phyloP scores from a whole-genome alignment of 805 yeast species.

The Wickerhamomyces chaumierensis region DNA sequence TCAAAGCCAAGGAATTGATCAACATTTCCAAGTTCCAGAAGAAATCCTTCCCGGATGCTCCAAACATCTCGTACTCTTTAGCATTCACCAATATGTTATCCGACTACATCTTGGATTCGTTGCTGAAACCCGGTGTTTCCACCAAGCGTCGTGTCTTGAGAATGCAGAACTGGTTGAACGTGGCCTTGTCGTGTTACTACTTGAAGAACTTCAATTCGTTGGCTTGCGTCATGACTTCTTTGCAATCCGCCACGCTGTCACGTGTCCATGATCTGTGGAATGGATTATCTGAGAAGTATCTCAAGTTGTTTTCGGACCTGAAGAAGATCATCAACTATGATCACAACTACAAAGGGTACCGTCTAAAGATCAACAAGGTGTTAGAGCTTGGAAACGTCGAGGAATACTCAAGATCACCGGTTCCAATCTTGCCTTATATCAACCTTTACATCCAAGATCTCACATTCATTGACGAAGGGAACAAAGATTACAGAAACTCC shows the following conservation, averaged over 20 bases:
- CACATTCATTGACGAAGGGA: conserved; percentile 77
- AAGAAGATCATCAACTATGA: conserved; percentile 64
- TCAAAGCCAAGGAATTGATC: conserved; percentile 54
- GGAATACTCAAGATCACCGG: conserved; percentile 24
- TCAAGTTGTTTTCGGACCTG: conserved; percentile 50
- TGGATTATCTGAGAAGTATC: conserved; percentile 45
- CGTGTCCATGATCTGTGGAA: conserved; percentile 53
- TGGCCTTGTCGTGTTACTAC: conserved; percentile 62
- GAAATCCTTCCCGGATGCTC: conserved; percentile 46
- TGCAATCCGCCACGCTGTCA: conserved; percentile 63
- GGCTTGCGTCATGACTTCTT: conserved; percentile 67
- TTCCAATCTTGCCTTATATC: conserved; percentile 69
- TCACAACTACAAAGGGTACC: conserved; percentile 59
- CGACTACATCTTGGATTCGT: conserved; percentile 61
- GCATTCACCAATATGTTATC: conserved; percentile 63
- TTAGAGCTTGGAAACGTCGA: conserved; percentile 20
- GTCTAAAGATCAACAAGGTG: conserved; percentile 49
- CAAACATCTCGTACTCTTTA: conserved; percentile 50
- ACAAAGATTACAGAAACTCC: conserved; percentile 53
- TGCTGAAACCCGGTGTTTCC: conserved; percentile 39
- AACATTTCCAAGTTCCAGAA: conserved; percentile 53
- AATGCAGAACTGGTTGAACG: conserved; percentile 60
- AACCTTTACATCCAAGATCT: conserved; percentile 68
- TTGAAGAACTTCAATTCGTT: conserved; percentile 68
- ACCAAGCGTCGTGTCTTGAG: conserved; percentile 40